Base-by-base conservation (phyloP, 345 rosid species). In the Pseudoturritis turrita region DNA sequence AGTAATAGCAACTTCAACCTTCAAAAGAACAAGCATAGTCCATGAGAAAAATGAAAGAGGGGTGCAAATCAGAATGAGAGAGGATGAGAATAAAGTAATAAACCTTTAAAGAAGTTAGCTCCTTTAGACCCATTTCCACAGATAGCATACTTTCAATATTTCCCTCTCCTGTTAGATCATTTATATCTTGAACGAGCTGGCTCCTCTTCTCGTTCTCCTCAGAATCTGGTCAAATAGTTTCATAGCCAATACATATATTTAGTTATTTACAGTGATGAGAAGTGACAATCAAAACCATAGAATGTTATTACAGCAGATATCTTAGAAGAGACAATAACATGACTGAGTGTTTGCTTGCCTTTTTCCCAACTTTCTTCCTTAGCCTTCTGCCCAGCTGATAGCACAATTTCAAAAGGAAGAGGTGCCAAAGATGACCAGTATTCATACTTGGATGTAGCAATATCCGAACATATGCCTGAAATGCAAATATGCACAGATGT, bases 381-480 rank as follows among this genome's bases (percentile, higher is more conserved):
- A 62, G 98, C 98, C 85, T 87, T 96, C 79, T 96, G 98, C 43
- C 98, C 99, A 79, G 96, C 96, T 77, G 99, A 96, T 68, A 92
- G 80, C 71, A 96, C 98, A 70, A 96, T 72, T 71, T 96, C 99
- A 85, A 96, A 96, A 35, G 98, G 99, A 72, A 96, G 90, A 56
- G 99, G 98, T 26, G 99, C 99, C 45, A 96, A 79, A 12, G 99
- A 86, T 76, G 99, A 90, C 99, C 99, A 96, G 81, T 88, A 90
- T 80, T 96, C 98, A 64, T 92, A 83, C 83, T 96, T 96, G 29
- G 92, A 77, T 31, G 74, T 77, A 36, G 99, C 97, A 36, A 96
- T 82, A 80, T 90, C 97, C n/a, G 96, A 88, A 82, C 97, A 96
- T 54, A 96, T 90, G 52, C 92, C 99, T 96, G 64, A 31, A 71